A percentile compares a stretch with the other conserved stretches of the same genome.
phyloP scores from a whole-genome alignment of 2,329 filamentous ascomycete genomes.

The Balansia obtecta region DNA sequence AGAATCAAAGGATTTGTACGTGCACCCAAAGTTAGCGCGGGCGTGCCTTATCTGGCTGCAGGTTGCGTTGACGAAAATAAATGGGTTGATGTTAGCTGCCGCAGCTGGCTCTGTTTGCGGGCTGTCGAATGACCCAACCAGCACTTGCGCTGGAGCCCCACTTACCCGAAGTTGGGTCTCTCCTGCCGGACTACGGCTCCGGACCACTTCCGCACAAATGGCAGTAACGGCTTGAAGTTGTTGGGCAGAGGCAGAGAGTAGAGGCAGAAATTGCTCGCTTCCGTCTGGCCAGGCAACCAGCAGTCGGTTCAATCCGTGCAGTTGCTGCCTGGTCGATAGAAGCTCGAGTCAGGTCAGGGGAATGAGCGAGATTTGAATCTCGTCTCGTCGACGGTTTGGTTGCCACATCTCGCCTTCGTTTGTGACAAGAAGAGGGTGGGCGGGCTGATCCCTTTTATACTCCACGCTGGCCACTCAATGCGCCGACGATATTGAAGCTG shows the following conservation, averaged over 20 bases:
- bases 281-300: conserved; percentile 6
- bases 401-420: background rate
- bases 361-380: background rate
- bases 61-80: background rate
- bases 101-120: background rate
- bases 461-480: background rate
- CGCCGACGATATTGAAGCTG: conserved; percentile 1
- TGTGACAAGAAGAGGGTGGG: background rate
- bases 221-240: too few relatives aligned
- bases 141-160: conserved; percentile 1
- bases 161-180: background rate
- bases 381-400: background rate
- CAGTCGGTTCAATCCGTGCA: background rate
- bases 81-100: background rate
- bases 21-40: background rate
- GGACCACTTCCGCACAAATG: background rate
- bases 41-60: background rate
- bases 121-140: too few relatives aligned
- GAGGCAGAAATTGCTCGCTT: conserved; percentile 3
- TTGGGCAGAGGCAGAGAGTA: background rate
- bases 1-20: background rate
- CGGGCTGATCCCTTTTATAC: conserved; percentile 6
- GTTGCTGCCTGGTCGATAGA: background rate
- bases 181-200: conserved; percentile 1
- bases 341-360: too few relatives aligned